phyloP scores from a whole-genome alignment of 192 early-diverging fungal genomes.

The Obelidium mucronatum region DNA sequence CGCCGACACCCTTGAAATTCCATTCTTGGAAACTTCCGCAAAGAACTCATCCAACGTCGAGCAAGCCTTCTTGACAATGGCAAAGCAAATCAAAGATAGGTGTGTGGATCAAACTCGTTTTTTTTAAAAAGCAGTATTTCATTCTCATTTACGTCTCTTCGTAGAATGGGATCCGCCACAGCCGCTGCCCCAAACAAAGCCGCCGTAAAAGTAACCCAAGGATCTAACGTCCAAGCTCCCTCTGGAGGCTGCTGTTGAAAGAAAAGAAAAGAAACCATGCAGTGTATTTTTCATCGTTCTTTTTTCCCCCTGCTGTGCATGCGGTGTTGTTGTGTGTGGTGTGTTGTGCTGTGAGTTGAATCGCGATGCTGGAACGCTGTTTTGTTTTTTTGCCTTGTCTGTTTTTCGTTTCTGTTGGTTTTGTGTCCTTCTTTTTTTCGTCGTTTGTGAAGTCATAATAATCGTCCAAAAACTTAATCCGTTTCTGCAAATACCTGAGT shows the following conservation, averaged over 20 bases:
- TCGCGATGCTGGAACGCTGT: too few relatives aligned
- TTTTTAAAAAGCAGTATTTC: background rate
- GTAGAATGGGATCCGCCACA: slow-evolving; percentile 34
- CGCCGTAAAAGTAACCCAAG: slow-evolving; percentile 37
- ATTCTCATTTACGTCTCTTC: slow-evolving; percentile 22
- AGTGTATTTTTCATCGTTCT: too few relatives aligned
- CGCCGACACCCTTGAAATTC: slow-evolving; percentile 84
- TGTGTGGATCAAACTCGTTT: slow-evolving; percentile 41
- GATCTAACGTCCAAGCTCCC: slow-evolving; percentile 21
- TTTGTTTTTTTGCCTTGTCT: too few relatives aligned
- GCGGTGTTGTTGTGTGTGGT: too few relatives aligned
- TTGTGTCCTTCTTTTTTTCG: too few relatives aligned
- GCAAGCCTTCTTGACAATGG: slow-evolving; percentile 99
- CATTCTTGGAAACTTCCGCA: slow-evolving; percentile 97
- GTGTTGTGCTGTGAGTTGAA: too few relatives aligned
- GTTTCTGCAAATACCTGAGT: too few relatives aligned
- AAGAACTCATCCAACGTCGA: slow-evolving; percentile 99
- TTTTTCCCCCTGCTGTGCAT: too few relatives aligned
- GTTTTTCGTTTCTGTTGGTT: too few relatives aligned
- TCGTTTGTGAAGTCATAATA: too few relatives aligned
- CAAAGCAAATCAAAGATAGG: slow-evolving; percentile 99
- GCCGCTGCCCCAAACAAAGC: slow-evolving; percentile 44
- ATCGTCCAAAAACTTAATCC: too few relatives aligned
- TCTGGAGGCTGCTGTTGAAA: slow-evolving; percentile 63
- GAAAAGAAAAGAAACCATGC: too few relatives aligned